These are phyloP conservation scores for Trichoderma guizhouense DNA, from an alignment of 2,329 filamentous ascomycete species.

Conservation along the genomic window DNA sequence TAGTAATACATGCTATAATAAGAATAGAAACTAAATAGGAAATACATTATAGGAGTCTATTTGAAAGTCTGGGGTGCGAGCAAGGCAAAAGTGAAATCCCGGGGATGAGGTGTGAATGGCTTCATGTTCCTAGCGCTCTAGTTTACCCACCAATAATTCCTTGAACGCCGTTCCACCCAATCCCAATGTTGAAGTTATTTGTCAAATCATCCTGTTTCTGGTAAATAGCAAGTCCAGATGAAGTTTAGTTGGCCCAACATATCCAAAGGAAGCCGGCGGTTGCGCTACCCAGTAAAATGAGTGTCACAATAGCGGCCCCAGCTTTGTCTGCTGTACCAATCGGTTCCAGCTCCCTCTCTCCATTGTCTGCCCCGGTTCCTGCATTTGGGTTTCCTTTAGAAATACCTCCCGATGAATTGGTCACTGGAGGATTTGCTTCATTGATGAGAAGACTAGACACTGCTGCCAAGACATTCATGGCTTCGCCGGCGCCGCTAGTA, in stretches of 20 bases:
- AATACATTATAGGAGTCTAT: not conserved
- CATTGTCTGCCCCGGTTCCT: constrained; percentile 34
- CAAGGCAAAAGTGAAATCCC: not conserved
- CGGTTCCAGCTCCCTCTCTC: constrained; percentile 25
- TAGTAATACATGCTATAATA: not conserved
- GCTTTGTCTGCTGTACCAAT: constrained; percentile 45
- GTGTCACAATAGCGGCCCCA: constrained; percentile 48
- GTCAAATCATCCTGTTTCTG: not conserved
- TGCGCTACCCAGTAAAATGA: constrained; percentile 40
- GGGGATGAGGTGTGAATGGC: not conserved
- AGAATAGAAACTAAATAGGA: not conserved
- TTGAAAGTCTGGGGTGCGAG: not conserved
- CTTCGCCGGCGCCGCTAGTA: constrained; percentile 55
- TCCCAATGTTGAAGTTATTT: not conserved
- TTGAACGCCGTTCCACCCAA: not conserved
- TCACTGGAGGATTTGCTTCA: constrained; percentile 40
- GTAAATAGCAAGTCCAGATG: too few species aligned
- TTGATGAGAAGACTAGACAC: constrained; percentile 49
- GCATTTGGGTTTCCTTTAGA: constrained; percentile 42
- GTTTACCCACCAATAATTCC: not conserved
- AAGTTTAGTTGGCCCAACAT: constrained; percentile 36
- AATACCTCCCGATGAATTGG: constrained; percentile 49
- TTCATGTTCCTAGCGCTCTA: not conserved
- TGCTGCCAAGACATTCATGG: constrained; percentile 55
- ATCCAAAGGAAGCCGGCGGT: constrained; percentile 50